Base-by-base conservation (phyloP, 805 yeast genomes). In the Metschnikowia dekortorum region DNA sequence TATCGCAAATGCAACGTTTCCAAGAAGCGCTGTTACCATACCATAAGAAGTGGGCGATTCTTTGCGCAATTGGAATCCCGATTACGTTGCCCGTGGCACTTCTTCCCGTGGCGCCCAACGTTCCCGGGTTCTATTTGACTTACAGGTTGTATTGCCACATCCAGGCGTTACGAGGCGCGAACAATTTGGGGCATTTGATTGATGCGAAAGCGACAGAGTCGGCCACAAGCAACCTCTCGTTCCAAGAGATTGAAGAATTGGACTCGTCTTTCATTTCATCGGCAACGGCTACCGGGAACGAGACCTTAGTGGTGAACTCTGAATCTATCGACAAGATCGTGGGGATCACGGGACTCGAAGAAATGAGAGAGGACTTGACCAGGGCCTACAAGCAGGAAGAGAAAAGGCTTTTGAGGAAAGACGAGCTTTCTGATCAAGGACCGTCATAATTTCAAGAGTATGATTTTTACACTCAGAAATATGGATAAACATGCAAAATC, bases 91-190 rank as follows among this genome's bases (percentile, higher is more conserved):
- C 98, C 2, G 65, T 91, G 39, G 90, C 89, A 0, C 58, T 89
- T 39, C 62, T 92, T 0, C 98, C 98, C 0, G 74, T 91, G n/a
- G 65, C 90, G 3, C 98, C 98, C 18, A 91, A 91, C 60, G 80
- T 91, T 18, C 98, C 98, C 0, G 96, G 96, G 0, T 86, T 92
- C 61, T 92, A 89, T 61, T 67, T 91, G 39, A 75, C 86, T 2
- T 91, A 86, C 63, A 75, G 98, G 53, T 75, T 86, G 16, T 91
- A 89, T 69, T 89, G 96, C 63, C 89, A 92, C 64, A 76, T 84
- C 62, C 86, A 85, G 59, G 96, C 96, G 0, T 71, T 78, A 53
- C 64, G 80, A 39, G 97, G 97, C 0, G 86, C 88, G 5, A 71
- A 75, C 54, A 94, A 89, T 62, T 67, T 91, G 53, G 68, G 75